Conservation (phyloP, 2,329 filamentous ascomycete genomes). For the Penicillium sp. region DNA sequence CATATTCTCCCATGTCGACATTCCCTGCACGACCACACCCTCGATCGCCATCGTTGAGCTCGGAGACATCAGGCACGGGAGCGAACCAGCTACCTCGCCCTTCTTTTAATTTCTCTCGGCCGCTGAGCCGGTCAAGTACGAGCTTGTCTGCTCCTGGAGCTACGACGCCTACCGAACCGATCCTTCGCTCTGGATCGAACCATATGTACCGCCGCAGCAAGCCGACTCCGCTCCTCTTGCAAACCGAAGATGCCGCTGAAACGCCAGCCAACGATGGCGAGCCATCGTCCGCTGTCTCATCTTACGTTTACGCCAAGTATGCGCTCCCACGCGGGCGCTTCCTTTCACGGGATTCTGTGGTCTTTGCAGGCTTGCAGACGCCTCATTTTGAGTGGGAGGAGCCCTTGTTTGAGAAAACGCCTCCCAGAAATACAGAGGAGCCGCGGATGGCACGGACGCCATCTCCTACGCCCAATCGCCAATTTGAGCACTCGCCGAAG, state of each 20-base stretch:
- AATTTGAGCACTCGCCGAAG: conserved; percentile 25
- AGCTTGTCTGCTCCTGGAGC: conserved; percentile 36
- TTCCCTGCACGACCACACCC: conserved; percentile 61
- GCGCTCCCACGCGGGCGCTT: conserved; percentile 76
- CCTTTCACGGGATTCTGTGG: conserved; percentile 65
- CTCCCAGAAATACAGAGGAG: conserved; percentile 29
- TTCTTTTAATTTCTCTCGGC: conserved; percentile 90
- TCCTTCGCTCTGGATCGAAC: conserved; percentile 28
- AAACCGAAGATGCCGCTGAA: conserved; percentile 20
- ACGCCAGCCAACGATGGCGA: conserved; percentile 23
- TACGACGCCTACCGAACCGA: conserved; percentile 30
- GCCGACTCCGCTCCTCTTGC: conserved; percentile 35
- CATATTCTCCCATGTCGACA: conserved; percentile 60
- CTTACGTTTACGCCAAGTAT: conserved; percentile 86
- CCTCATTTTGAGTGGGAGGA: conserved; percentile 65
- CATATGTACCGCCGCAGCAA: conserved; percentile 28
- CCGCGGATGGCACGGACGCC: conserved; percentile 28
- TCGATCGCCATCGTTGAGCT: conserved; percentile 80
- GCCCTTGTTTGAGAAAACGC: conserved; percentile 45
- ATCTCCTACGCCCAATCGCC: conserved; percentile 28
- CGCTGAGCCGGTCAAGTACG: conserved; percentile 62
- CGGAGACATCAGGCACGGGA: conserved; percentile 68
- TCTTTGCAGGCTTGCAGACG: conserved; percentile 55
- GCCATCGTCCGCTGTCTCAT: conserved; percentile 54
- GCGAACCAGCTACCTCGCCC: conserved; percentile 60